A percentile compares a stretch with the other conserved stretches of the same genome.
phyloP scores from a whole-genome alignment of 2,329 filamentous ascomycete species.

The Alternaria brassicicola region DNA sequence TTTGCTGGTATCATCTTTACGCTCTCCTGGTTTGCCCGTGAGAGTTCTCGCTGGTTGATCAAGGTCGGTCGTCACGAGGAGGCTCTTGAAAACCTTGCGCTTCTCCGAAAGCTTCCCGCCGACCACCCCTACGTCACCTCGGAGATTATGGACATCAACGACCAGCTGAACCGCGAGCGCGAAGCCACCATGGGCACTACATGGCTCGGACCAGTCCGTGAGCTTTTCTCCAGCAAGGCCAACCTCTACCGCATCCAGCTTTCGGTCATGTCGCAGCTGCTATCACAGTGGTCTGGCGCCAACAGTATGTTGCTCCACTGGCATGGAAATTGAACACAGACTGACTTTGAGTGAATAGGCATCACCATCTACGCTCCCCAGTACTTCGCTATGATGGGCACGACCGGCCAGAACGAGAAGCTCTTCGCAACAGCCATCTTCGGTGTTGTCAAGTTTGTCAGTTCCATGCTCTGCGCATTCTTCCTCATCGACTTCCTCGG shows the following conservation, averaged over 20 bases:
- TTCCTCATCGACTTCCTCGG: constrained; percentile 82
- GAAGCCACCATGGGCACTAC: constrained; percentile 71
- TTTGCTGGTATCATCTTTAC: constrained; percentile 74
- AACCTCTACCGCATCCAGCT: constrained; percentile 78
- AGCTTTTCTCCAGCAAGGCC: constrained; percentile 69
- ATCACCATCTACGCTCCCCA: constrained; percentile 77
- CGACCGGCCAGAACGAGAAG: constrained; percentile 69
- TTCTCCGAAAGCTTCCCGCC: constrained; percentile 63
- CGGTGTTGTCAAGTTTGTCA: constrained; percentile 73
- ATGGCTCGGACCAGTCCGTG: constrained; percentile 69
- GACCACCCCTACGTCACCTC: constrained; percentile 66
- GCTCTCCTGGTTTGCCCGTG: constrained; percentile 70
- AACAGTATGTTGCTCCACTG: constrained; percentile 43
- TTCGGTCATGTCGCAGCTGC: constrained; percentile 69
- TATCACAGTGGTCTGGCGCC: constrained; percentile 76
- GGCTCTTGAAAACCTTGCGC: constrained; percentile 62
- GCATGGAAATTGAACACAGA: neutral
- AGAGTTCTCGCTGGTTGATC: constrained; percentile 74
- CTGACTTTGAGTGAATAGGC: neutral
- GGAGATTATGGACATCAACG: constrained; percentile 69
- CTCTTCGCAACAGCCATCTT: constrained; percentile 78
- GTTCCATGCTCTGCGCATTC: constrained; percentile 71
- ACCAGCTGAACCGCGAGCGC: constrained; percentile 70
- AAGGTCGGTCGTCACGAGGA: constrained; percentile 67
- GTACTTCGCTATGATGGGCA: constrained; percentile 74